These are phyloP conservation scores for Thalassiosira ordinaria DNA, from an alignment of 352 stramenopile species.

Conservation along the genomic window DNA sequence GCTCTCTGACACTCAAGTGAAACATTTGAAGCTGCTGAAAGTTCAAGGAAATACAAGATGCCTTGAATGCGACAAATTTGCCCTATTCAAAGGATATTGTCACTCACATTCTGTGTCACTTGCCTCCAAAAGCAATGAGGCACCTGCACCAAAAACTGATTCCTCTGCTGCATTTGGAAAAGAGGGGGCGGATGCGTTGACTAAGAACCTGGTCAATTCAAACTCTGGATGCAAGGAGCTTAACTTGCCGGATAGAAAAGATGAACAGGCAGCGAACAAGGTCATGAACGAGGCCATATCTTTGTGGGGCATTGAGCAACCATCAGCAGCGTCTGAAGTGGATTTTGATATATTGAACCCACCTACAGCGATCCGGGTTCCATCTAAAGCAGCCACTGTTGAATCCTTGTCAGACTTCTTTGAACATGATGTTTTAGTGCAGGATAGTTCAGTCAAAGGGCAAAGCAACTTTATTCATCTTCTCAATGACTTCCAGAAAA, in stretches of 20 bases:
- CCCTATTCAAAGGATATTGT: conserved; percentile 6
- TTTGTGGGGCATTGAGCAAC: no score
- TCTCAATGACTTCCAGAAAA: neutral
- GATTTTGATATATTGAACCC: neutral
- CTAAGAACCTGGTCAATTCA: no score
- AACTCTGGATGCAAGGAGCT: no score
- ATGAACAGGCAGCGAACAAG: no score
- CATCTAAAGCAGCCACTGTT: neutral
- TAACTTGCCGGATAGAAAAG: no score
- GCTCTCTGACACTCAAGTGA: neutral
- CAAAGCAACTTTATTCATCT: neutral
- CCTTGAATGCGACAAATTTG: conserved; percentile 5
- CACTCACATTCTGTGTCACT: conserved; percentile 1
- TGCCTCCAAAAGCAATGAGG: no score
- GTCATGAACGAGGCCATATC: no score
- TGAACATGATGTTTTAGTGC: neutral
- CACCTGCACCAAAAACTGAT: no score
- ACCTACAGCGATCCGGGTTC: neutral
- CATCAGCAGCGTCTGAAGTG: neutral
- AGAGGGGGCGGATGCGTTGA: no score
- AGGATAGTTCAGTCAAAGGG: neutral
- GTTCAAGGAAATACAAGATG: neutral
- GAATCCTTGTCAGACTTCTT: neutral
- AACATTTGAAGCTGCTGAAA: no score
- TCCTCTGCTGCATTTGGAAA: no score